Conservation (phyloP, 768 basidiomycete species). For the Mycena latifolia region DNA sequence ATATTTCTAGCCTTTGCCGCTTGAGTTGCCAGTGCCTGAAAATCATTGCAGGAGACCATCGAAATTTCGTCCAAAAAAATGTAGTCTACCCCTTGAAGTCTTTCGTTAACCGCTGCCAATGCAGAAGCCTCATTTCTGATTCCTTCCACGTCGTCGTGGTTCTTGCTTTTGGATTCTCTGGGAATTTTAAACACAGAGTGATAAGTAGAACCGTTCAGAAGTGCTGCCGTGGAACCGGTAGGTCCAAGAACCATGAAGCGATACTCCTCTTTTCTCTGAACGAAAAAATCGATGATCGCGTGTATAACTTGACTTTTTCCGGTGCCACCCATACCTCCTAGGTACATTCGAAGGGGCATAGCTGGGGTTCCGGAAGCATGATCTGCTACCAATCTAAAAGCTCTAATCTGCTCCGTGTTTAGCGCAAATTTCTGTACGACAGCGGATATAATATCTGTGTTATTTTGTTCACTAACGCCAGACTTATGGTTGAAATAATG, state of each 20-base stretch:
- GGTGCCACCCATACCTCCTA: slow-evolving; percentile 45
- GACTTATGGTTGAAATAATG: slow-evolving; percentile 36
- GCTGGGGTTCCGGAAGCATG: slow-evolving; percentile 29
- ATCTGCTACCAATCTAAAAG: slow-evolving; percentile 42
- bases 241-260: too few relatives aligned
- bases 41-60: too few relatives aligned
- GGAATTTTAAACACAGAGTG: slow-evolving; percentile 41
- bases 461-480: background rate
- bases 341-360: slow-evolving; percentile 41
- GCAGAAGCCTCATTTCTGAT: background rate
- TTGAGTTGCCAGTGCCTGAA: slow-evolving; percentile 39
- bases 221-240: slow-evolving; percentile 39
- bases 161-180: too few relatives aligned
- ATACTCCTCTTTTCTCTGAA: slow-evolving; percentile 16
- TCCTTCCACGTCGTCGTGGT: slow-evolving; percentile 11
- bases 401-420: slow-evolving; percentile 47
- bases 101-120: slow-evolving; percentile 12
- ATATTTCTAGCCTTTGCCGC: slow-evolving; percentile 26
- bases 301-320: slow-evolving; percentile 42
- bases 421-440: slow-evolving; percentile 34
- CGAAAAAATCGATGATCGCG: slow-evolving; percentile 34
- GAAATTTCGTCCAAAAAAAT: slow-evolving; percentile 50
- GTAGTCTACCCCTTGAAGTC: slow-evolving; percentile 41
- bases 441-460: slow-evolving; percentile 4
- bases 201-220: slow-evolving; percentile 42